Percentiles rank a stretch among this genome's conserved stretches.
phyloP scores from a whole-genome alignment of 1,284 basidiomycete genomes.

The Mycena sp. region DNA sequence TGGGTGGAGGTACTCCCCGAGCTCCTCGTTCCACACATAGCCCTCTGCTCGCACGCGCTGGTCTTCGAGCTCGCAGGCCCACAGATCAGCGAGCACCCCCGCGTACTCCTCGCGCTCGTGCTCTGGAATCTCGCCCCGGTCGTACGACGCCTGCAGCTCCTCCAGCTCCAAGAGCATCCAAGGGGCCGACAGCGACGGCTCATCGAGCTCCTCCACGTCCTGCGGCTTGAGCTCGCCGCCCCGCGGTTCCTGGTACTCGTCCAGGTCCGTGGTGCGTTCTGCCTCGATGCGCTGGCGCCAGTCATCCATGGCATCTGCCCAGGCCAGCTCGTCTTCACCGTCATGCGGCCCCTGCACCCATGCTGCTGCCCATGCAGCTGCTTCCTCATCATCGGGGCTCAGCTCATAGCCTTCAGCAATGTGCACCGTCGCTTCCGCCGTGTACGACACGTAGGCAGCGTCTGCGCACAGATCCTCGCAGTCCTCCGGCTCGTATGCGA shows the following conservation, averaged over 20 bases:
- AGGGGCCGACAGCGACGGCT: too few relatives aligned
- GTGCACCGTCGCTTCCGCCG: too few relatives aligned
- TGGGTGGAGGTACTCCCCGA: neutral
- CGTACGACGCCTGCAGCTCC: conserved; percentile 1
- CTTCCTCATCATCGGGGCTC: too few relatives aligned
- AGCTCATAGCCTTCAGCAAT: too few relatives aligned
- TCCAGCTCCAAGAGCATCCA: neutral
- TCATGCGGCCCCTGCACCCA: too few relatives aligned
- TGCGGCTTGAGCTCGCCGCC: neutral
- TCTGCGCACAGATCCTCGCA: too few relatives aligned
- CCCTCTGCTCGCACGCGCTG: neutral
- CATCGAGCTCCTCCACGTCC: too few relatives aligned
- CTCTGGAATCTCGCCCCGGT: neutral
- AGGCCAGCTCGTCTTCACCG: too few relatives aligned
- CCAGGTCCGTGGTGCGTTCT: neutral
- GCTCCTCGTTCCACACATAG: neutral
- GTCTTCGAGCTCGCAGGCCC: neutral
- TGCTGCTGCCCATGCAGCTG: too few relatives aligned
- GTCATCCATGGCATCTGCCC: neutral
- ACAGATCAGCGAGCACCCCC: neutral
- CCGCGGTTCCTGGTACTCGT: neutral
- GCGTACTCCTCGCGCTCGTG: neutral
- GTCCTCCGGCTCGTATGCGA: too few relatives aligned
- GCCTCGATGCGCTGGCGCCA: conserved; percentile 1
- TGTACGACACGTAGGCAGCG: too few relatives aligned